Evolutionary conservation across 495 filamentous ascomycete species (phyloP), one percentile per base, ranked within the genome.

Genomic region (Aspergillus haitiensis): DNA sequence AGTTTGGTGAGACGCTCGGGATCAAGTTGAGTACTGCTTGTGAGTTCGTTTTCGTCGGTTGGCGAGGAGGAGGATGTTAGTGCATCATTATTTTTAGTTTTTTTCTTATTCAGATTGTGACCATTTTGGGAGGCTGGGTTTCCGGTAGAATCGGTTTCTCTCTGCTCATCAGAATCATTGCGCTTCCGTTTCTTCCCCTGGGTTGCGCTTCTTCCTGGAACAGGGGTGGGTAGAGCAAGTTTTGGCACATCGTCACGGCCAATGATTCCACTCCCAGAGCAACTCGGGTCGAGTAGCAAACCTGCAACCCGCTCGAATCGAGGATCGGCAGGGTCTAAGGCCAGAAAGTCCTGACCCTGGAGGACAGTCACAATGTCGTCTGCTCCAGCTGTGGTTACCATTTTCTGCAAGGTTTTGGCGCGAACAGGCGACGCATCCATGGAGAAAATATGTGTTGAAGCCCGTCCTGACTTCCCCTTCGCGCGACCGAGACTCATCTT

Each of bases 241-340:
- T 81, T 77, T 0, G 88, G 85, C 52, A 84, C 78, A 55, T 92
- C 90, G 40, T 96, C 88, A 10, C 94, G 82, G 6, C 92, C 90
- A 8, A 97, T 86, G 27, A 98, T 98, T 0, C 94, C 94, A 67
- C 90, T 96, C 1, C 94, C 94, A 1, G 92, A 96, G 65, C 94
- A 98, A 64, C 89, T 93, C 0, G 94, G 94, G 70, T 98, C 95
- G 0, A 98, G 82, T 5, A 98, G 75, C 27, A 98, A 72, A 11
- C 87, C 87, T 0, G 83, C 81, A 6, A 97, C 90, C 10, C 82
- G 74, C 9, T 70, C 68, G 59, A 85, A 82, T 7, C 73, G 76
- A 2, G 64, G 45, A 45, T 81, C 78, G 8, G 71, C 60, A 0
- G 93, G 91, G 62, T 92, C 81, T 1, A 88, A 74, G 6, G 81